phyloP scores from a whole-genome alignment of 441 rosid species.

The Hura crepitans region DNA sequence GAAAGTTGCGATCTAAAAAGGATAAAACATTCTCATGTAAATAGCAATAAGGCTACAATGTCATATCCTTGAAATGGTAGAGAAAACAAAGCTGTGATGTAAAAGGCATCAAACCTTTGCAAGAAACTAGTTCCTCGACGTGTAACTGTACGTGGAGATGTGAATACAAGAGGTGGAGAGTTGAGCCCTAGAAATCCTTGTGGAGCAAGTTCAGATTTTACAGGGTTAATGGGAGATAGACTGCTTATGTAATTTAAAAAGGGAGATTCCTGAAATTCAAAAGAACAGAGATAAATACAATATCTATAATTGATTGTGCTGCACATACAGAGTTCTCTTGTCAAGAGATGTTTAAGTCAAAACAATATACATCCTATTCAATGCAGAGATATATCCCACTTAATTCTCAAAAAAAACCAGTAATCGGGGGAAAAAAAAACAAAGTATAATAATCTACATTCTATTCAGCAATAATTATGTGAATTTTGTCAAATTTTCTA shows the following conservation, averaged over 20 bases:
- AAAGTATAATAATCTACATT: not conserved
- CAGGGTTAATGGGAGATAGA: slow-evolving; percentile 46
- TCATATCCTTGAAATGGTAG: not conserved
- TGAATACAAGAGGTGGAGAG: slow-evolving; percentile 52
- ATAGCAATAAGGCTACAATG: slow-evolving; percentile 4
- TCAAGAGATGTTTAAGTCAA: not conserved
- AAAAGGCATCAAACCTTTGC: slow-evolving; percentile 35
- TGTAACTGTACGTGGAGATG: slow-evolving; percentile 36
- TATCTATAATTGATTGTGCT: not conserved
- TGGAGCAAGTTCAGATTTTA: slow-evolving; percentile 27
- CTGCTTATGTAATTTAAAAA: slow-evolving; percentile 41
- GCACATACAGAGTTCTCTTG: not conserved
- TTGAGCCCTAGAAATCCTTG: slow-evolving; percentile 39
- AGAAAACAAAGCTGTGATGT: not conserved
- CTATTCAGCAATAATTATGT: not conserved
- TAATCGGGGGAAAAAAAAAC: not conserved
- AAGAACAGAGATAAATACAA: slow-evolving; percentile 6
- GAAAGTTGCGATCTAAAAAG: slow-evolving; percentile 31
- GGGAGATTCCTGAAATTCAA: slow-evolving; percentile 49
- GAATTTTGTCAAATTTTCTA: not conserved
- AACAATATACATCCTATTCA: too few relatives aligned
- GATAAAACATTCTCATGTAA: slow-evolving; percentile 17
- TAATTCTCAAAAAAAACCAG: not conserved
- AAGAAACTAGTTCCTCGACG: slow-evolving; percentile 27
- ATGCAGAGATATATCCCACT: too few relatives aligned